Percentiles rank a stretch among this genome's conserved stretches.
These are phyloP conservation scores for Escovopsis sp. DNA, from an alignment of 2,329 filamentous ascomycete species.

Conservation along the genomic window DNA sequence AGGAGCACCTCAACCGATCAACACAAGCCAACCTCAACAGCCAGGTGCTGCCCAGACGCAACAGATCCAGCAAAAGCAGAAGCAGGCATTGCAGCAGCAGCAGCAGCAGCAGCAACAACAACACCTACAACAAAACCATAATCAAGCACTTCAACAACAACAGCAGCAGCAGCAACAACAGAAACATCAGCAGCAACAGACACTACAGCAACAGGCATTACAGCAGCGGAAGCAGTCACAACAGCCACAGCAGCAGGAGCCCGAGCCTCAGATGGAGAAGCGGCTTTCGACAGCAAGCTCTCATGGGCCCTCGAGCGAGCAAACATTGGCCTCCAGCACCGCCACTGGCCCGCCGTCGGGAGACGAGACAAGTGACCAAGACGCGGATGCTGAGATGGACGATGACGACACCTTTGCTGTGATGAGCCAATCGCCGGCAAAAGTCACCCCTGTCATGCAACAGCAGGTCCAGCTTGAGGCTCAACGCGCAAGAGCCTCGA, in stretches of 20 bases:
- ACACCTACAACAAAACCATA: too few relatives aligned
- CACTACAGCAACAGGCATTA: too few relatives aligned
- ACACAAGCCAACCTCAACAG: slow-evolving; percentile 10
- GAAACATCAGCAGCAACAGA: too few relatives aligned
- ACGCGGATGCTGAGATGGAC: slow-evolving; percentile 38
- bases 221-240: background rate
- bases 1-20: slow-evolving; percentile 9
- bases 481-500: slow-evolving; percentile 22
- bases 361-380: slow-evolving; percentile 31
- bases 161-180: background rate
- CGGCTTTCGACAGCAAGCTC: slow-evolving; percentile 21
- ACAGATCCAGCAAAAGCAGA: background rate
- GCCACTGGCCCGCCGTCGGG: slow-evolving; percentile 24
- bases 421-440: slow-evolving; percentile 26
- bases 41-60: slow-evolving; percentile 9
- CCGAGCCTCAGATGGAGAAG: slow-evolving; percentile 10
- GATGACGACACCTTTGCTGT: slow-evolving; percentile 41
- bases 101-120: too few relatives aligned
- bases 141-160: background rate
- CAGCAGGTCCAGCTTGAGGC: slow-evolving; percentile 28
- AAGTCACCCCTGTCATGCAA: slow-evolving; percentile 22
- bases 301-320: slow-evolving; percentile 19
- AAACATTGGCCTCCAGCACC: slow-evolving; percentile 15
- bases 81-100: too few relatives aligned
- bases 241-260: background rate